Evolutionary conservation across 2,329 filamentous ascomycete species (phyloP).

Genomic region (Cladosporium sp.): DNA sequence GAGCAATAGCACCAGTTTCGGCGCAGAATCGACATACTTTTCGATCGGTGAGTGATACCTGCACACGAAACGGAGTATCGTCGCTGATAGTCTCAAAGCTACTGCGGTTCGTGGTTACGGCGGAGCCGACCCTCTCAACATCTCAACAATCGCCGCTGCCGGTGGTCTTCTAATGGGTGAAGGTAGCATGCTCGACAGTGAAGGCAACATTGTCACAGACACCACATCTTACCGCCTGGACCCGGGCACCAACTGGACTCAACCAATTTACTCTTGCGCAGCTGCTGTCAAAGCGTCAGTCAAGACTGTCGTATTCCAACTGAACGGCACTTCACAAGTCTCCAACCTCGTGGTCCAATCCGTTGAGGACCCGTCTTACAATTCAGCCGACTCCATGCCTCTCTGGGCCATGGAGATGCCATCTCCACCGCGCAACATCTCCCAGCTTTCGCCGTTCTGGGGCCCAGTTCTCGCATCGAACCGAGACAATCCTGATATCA

Average conservation of each 20-base stretch:
- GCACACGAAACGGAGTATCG: too few species aligned
- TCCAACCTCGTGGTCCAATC: slow-evolving; percentile 13
- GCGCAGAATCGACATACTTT: too few species aligned
- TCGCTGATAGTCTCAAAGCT: background rate
- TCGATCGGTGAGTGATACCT: too few species aligned
- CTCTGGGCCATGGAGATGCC: slow-evolving; percentile 11
- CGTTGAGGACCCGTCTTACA: slow-evolving; percentile 1
- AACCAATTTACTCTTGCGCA: slow-evolving; percentile 12
- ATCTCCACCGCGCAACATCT: background rate
- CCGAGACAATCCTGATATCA: background rate
- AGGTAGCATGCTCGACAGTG: background rate
- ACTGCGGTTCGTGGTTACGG: slow-evolving; percentile 2
- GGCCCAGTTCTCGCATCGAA: slow-evolving; percentile 1
- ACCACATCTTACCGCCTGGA: background rate
- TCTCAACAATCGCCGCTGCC: background rate
- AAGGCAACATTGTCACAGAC: slow-evolving; percentile 1
- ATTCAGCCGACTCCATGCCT: background rate
- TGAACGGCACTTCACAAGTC: slow-evolving; percentile 15
- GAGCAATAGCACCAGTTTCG: too few species aligned
- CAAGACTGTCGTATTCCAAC: slow-evolving; percentile 14
- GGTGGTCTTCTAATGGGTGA: slow-evolving; percentile 11
- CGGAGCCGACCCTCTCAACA: slow-evolving; percentile 1
- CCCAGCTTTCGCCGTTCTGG: slow-evolving; percentile 7
- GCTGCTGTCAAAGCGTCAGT: slow-evolving; percentile 7
- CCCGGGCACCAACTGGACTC: slow-evolving; percentile 8